Evolutionary conservation across 371 early-diverging fungal species (phyloP), one percentile per base, ranked within the genome.

Genomic region (Rhizopus arrhizus): DNA sequence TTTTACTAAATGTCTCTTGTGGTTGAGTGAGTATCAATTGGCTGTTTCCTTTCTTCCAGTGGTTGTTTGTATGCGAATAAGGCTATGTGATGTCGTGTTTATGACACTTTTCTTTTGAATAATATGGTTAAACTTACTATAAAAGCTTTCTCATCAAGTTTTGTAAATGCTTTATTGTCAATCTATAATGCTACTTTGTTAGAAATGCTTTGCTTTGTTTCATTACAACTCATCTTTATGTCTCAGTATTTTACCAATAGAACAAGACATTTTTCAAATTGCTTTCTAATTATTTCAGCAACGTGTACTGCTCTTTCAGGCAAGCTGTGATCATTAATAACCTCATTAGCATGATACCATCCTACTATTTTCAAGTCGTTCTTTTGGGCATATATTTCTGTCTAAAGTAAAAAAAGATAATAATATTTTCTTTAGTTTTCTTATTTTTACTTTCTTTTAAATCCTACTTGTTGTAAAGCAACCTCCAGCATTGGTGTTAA

Each of bases 401-500:
- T 77, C 85, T 85, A 46, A 59, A 31, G 7, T 31, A 34, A 34
- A 29, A 16, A 53, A 42, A 35, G 32, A 52, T 9, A 42, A n/a
- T 29, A 40, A 13, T n/a, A 28, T 22, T 32, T 5, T 36, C 33
- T 36, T 11, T 36, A 9, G 36, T 36, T 11, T 22, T 11, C 6
- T 36, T 36, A 36, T 36, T 36, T 11, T n/a, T 2, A 48, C 9
- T 29, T 33, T 16, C 4, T 5, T 2, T 29, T 9, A 16, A 13
- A 49, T 2, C 16, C 43, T 82, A 87, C 91, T 81, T 91, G 91
- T 58, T 85, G 85, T 61, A 93, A 70, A 31, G 91, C 91, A 11
- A 88, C 81, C 64, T 91, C 91, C 11, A 89, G 79, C 88, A 90
- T 88, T 45, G 92, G 90, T 0, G 91, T 84, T 64, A 91, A 64